A percentile compares a stretch with the other conserved stretches of the same genome.
phyloP scores from a whole-genome alignment of 345 rosid genomes.

The Pseudoturritis turrita region DNA sequence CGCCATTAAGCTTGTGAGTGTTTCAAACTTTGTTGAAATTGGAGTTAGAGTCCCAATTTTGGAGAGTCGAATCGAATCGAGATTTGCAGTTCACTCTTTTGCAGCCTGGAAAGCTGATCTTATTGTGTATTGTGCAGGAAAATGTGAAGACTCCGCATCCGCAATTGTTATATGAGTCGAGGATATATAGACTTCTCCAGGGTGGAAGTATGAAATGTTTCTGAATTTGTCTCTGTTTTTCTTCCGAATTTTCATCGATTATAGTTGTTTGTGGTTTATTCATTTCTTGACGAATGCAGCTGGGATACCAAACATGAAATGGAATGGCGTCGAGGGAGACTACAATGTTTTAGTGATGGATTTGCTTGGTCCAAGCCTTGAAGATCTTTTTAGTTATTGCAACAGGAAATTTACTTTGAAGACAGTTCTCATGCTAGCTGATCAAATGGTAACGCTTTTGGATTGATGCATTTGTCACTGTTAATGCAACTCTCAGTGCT shows the following conservation, averaged over 20 bases:
- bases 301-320: constrained; percentile 89
- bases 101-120: background rate
- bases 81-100: too few species aligned
- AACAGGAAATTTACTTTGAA: constrained; percentile 77
- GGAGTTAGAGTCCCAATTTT: background rate
- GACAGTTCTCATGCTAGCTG: constrained; percentile 97
- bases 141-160: constrained; percentile 88
- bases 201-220: constrained; percentile 69
- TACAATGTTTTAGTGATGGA: constrained; percentile 96
- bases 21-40: background rate
- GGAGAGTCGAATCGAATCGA: background rate
- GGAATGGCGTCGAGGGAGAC: constrained; percentile 89
- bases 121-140: constrained; percentile 45
- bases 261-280: background rate
- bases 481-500: background rate
- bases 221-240: background rate
- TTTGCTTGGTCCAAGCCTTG: constrained; percentile 96
- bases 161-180: constrained; percentile 74
- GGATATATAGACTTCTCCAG: constrained; percentile 73
- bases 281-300: constrained; percentile 43
- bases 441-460: constrained; percentile 73
- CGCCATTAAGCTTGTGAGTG: constrained; percentile 91
- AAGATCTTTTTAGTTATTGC: constrained; percentile 89
- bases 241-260: background rate
- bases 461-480: background rate